These are phyloP conservation scores for Nigrospora sphaerica DNA, from an alignment of 2,329 filamentous ascomycete species.

Conservation along the genomic window DNA sequence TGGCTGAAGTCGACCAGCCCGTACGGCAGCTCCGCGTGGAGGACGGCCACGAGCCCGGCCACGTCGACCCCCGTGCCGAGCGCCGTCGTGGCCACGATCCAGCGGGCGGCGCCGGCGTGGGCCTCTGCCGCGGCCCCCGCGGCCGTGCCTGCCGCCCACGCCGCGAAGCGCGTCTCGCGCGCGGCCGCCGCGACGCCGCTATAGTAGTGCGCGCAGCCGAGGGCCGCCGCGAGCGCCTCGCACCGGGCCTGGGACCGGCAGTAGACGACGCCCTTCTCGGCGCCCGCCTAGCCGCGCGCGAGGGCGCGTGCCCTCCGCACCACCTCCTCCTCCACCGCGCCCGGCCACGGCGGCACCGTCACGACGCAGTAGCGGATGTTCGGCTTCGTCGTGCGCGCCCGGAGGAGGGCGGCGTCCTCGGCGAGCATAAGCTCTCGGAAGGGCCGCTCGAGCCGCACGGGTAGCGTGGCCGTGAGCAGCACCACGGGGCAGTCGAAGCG, in stretches of 20 bases:
- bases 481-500: not conserved
- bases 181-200: not conserved
- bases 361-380: not conserved
- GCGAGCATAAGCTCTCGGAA: not conserved
- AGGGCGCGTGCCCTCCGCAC: not conserved
- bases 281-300: not conserved
- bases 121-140: too few species aligned
- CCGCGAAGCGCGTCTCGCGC: not conserved
- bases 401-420: not conserved
- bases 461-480: conserved; percentile 1
- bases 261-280: not conserved
- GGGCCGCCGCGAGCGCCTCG: not conserved
- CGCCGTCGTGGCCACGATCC: too few species aligned
- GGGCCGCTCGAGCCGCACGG: not conserved
- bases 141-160: too few species aligned
- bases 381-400: not conserved
- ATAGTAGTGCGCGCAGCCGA: not conserved
- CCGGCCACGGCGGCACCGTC: not conserved
- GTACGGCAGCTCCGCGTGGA: too few species aligned
- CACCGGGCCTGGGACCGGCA: not conserved
- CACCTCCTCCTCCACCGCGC: not conserved
- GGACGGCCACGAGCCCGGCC: too few species aligned
- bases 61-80: too few species aligned
- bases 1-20: too few species aligned
- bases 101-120: too few species aligned